Base-by-base conservation (phyloP, 768 basidiomycete genomes). In the Trametes maxima region DNA sequence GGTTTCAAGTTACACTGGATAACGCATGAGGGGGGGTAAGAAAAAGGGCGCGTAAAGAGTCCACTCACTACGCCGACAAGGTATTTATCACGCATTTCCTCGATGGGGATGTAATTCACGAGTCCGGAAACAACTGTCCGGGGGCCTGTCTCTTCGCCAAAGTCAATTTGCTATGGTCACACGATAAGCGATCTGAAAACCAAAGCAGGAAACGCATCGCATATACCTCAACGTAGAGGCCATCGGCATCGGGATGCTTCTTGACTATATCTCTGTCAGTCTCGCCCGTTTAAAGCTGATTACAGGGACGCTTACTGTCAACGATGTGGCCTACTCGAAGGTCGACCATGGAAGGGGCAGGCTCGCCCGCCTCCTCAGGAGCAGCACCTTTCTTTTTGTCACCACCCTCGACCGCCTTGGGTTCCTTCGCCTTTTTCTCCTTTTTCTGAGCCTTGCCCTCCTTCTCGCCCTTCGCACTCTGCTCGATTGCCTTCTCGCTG, bases 181-280 rank as follows among this genome's bases (percentile, higher is more conserved):
- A 1, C 10, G 25, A 5, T 44, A 4, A 56, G 36, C 21, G 19
- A 1, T 13, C 7, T 24, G 11, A 22, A 17, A 11, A 24, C 21
- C 19, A 24, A 1, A 8, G 4, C 25, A 13, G 19, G 28, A 7
- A 16, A 19, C 14, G 14, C 22, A 39, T 11, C 5, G 10, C 3
- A 54, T 79, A 37, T 70, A 87, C 91, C 83, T 98, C 96, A 62
- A 98, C 85, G 71, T 98, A 99, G n/a, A 99, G 82, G 51, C 93
- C 87, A 69, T 98, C 97, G 2, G 97, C 97, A 70, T 99, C 97
- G 16, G 97, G 96, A 72, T 99, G 97, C 69, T 92, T 93, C 76
- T 86, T 87, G 68, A 98, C 96, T 96, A 70, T 11, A 46, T 19
- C 10, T 6, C n/a, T 48, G 11, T 62, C 5, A 50, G 52, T 50